phyloP scores from a whole-genome alignment of 1,139 yeast genomes.

The Diutina neorugosa region DNA sequence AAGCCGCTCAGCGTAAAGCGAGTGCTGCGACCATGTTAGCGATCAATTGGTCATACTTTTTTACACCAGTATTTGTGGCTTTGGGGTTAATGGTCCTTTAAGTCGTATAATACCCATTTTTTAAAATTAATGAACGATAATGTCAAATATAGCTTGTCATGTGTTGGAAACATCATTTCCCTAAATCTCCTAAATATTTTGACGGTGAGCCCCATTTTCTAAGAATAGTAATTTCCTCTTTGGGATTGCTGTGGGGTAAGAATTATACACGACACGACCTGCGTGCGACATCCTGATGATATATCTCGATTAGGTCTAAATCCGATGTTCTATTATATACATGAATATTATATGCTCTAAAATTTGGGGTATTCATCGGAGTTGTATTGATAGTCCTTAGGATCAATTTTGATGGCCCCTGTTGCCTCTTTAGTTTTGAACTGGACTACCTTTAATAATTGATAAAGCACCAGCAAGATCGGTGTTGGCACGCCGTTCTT shows the following conservation, averaged over 20 bases:
- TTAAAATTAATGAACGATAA: neutral
- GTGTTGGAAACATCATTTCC: no score
- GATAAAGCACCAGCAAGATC: constrained; percentile 40
- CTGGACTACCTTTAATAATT: constrained; percentile 46
- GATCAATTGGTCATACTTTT: neutral
- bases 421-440: constrained; percentile 8
- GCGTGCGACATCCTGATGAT: no score
- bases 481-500: constrained; percentile 48
- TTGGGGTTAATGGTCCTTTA: neutral
- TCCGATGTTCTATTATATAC: neutral
- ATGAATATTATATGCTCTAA: neutral
- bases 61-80: neutral
- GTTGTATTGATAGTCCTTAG: neutral
- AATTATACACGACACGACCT: neutral
- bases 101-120: neutral
- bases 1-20: neutral
- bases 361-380: neutral
- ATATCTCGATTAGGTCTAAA: neutral
- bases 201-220: no score
- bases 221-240: neutral
- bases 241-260: neutral
- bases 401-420: neutral
- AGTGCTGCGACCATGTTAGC: neutral
- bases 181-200: no score
- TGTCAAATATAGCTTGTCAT: neutral